Conservation (phyloP, 176 grass and related monocot genomes). For the Pontederia paniculata region DNA sequence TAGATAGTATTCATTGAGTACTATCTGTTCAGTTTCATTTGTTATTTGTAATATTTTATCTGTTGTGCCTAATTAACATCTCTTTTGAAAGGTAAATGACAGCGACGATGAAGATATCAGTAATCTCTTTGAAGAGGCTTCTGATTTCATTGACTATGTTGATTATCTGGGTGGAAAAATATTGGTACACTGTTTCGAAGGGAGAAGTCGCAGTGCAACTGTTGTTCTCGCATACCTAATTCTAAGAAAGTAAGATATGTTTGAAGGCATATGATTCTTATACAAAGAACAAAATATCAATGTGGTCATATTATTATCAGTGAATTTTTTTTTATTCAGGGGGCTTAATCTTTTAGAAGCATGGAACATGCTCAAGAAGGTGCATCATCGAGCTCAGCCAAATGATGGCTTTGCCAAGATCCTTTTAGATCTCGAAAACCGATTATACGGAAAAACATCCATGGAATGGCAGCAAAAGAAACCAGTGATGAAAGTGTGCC, state of each 20-base stretch:
- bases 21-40: neutral
- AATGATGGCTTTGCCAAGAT: slow-evolving; percentile 85
- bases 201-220: slow-evolving; percentile 80
- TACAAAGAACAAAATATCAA: slow-evolving; percentile 1
- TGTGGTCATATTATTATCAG: neutral
- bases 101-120: slow-evolving; percentile 79
- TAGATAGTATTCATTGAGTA: neutral
- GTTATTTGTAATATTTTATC: too few relatives aligned
- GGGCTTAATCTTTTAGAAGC: slow-evolving; percentile 66
- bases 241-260: slow-evolving; percentile 58
- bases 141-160: slow-evolving; percentile 81
- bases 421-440: slow-evolving; percentile 63
- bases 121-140: slow-evolving; percentile 74
- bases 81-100: slow-evolving; percentile 52
- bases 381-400: slow-evolving; percentile 65
- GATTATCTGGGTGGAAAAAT: slow-evolving; percentile 50
- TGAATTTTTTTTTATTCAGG: slow-evolving; percentile 14
- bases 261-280: neutral
- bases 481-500: slow-evolving; percentile 72
- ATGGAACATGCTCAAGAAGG: slow-evolving; percentile 78
- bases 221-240: slow-evolving; percentile 85
- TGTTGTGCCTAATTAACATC: neutral
- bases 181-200: slow-evolving; percentile 97
- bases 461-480: slow-evolving; percentile 82
- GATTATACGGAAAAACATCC: slow-evolving; percentile 50